A percentile compares a stretch with the other conserved stretches of the same genome.
Conservation (phyloP, 179 eudicot genomes). For the Heliamphora pulchella region DNA sequence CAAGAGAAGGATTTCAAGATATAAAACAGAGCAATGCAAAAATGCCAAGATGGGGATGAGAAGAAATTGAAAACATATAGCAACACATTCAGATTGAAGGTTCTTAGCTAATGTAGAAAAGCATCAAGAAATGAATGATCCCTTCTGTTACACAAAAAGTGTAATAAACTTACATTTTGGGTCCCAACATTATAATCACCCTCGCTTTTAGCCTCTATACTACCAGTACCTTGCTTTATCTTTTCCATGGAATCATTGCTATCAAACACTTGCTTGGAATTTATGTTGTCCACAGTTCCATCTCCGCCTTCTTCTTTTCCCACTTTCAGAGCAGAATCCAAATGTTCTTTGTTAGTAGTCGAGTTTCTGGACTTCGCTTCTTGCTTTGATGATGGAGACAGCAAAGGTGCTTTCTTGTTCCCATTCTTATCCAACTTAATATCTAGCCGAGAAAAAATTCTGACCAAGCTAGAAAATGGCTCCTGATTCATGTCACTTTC, state of each 20-base stretch:
- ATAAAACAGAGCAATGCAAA: neutral
- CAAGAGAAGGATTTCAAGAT: neutral
- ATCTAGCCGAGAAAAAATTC: conserved; percentile 64
- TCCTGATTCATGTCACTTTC: conserved; percentile 49
- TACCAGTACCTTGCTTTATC: conserved; percentile 17
- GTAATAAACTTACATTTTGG: conserved; percentile 33
- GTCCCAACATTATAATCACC: conserved; percentile 23
- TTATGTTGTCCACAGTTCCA: conserved; percentile 17
- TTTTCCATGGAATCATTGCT: conserved; percentile 10
- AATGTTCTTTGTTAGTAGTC: conserved; percentile 44
- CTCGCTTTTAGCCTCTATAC: conserved; percentile 18
- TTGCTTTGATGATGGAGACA: conserved; percentile 27
- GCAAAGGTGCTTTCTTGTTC: conserved; percentile 17
- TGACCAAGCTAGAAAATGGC: conserved; percentile 45
- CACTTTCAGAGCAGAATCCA: conserved; percentile 20
- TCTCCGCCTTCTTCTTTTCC: conserved; percentile 20
- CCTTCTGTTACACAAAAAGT: neutral
- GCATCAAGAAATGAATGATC: neutral
- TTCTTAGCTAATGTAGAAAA: neutral
- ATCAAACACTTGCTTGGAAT: conserved; percentile 22
- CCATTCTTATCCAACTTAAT: conserved; percentile 47
- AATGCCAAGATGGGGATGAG: neutral
- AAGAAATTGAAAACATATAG: neutral
- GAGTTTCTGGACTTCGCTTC: conserved; percentile 17
- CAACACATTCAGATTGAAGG: neutral